Percentiles rank a stretch among this genome's conserved stretches.
Evolutionary conservation across 2,329 filamentous ascomycete species (phyloP).

Genomic region (Apiospora arundinis): DNA sequence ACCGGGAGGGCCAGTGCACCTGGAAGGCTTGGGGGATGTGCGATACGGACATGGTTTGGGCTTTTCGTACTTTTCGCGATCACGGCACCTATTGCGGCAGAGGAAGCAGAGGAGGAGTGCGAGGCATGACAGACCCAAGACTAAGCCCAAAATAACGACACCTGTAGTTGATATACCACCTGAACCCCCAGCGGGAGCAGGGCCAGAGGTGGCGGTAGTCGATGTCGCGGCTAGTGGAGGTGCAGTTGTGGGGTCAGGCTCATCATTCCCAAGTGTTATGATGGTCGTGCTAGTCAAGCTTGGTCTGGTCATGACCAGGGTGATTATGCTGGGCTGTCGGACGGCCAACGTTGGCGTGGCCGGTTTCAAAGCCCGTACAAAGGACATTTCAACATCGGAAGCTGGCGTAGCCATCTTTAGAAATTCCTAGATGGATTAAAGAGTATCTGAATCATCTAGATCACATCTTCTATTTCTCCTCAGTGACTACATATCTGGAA

Average conservation of each 20-base stretch:
- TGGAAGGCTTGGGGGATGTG: too few species aligned
- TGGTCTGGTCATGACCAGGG: neutral
- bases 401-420: neutral
- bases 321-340: neutral
- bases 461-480: neutral
- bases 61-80: too few species aligned
- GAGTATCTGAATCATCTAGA: neutral
- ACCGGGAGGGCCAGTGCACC: neutral
- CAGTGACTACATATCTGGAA: neutral
- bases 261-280: constrained; percentile 1
- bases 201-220: neutral
- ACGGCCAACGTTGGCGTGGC: neutral
- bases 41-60: neutral
- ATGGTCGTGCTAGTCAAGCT: neutral
- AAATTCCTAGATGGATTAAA: neutral
- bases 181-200: neutral
- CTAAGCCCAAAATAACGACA: neutral
- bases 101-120: neutral
- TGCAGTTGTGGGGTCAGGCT: neutral
- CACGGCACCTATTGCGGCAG: neutral
- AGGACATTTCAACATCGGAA: neutral
- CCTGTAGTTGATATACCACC: neutral
- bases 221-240: neutral
- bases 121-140: neutral
- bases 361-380: neutral